Evolutionary conservation across 768 basidiomycete genomes (phyloP), one percentile per base, ranked within the genome.

Genomic region (Leucosporidium creatinivorum): DNA sequence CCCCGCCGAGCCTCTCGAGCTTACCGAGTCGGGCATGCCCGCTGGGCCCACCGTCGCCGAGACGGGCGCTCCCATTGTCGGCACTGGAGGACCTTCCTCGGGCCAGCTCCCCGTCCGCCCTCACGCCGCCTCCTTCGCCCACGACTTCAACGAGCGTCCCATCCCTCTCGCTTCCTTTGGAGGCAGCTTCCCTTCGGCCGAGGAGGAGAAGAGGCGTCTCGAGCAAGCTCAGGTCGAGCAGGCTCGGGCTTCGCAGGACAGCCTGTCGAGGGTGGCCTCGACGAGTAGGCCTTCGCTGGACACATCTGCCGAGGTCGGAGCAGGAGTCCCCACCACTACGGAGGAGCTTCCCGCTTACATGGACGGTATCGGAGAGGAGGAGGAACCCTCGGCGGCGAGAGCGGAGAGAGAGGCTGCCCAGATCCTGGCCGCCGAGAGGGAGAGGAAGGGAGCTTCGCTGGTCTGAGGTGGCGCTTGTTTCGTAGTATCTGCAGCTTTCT

Each of bases 41-140:
- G 63, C 74, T 68, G 67, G 73, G 58, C 66, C 80, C 48, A 66
- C 78, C 69, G 49, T 80, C 73, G 65, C 77, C 31, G 68, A 80
- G 63, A 69, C 75, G 67, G 60, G 75, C 28, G 61, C 68, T 48
- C 70, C 79, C 72, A 55, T 74, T 63, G 52, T 75, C 68, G 62
- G 75, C 51, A 63, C 77, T 61, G 58, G 75, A 64, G 61, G 74
- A 52, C 72, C 77, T 63, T 10, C 75, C 59, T 55, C 75, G 68
- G 60, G 77, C 60, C 55, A 77, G 56, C 62, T 80, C 68, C 4
- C 39, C 2, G 39, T 15, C 12, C 44, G 44, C 0, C 25, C 39
- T 25, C 25, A 39, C 39, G 39, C 39, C 39, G 39, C 39, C 39
- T 44, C 39, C 8, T 13, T 9, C 3, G 39, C 39, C 15, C 39